Evolutionary conservation across 805 yeast genomes (phyloP), one percentile per base, ranked within the genome.

Genomic region (Candida lessepsii): DNA sequence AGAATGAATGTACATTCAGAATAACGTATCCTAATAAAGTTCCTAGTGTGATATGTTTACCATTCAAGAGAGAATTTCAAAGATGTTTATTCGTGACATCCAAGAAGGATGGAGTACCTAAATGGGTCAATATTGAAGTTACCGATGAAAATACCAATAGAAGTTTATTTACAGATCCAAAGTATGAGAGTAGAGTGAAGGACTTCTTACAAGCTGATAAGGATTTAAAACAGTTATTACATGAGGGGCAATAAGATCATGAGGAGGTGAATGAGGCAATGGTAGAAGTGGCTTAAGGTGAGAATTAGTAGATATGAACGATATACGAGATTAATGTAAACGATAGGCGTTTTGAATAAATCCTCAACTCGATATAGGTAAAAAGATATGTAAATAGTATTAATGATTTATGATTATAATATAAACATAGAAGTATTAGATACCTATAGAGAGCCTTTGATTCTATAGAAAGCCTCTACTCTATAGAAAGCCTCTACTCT

Each of bases 1-100:
- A 70, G 41, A 61, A 63, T 49, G 73, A 69, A 46, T 70, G 75
- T 45, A 69, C 74, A 3, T 69, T 68, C 42, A 54, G 50, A 31
- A 50, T 63, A 13, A 27, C 50, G 3, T 52, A 44, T 9, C 52
- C 50, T 2, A 56, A 55, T 29, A 42, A 43, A n/a, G 54, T 59
- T 2, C 63, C 61, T 23, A 64, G 65, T 40, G 66, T 67, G 28
- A 58, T 70, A 20, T 70, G 75, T 41, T 49, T 70, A 21, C 75
- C 75, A 11, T 70, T 70, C 50, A 67, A 64, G 39, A 43, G 75
- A 32, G 39, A 67, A 6, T 70, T 70, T 50, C 70, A 65, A 51
- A 46, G 71, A 36, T 70, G 75, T 42, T 47, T 65, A 17, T 46
- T 64, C 13, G 56, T 61, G 2, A 38, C 50, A 6, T 47, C 51